phyloP scores from a whole-genome alignment of 768 basidiomycete genomes.

The Mycena albidolilacea region DNA sequence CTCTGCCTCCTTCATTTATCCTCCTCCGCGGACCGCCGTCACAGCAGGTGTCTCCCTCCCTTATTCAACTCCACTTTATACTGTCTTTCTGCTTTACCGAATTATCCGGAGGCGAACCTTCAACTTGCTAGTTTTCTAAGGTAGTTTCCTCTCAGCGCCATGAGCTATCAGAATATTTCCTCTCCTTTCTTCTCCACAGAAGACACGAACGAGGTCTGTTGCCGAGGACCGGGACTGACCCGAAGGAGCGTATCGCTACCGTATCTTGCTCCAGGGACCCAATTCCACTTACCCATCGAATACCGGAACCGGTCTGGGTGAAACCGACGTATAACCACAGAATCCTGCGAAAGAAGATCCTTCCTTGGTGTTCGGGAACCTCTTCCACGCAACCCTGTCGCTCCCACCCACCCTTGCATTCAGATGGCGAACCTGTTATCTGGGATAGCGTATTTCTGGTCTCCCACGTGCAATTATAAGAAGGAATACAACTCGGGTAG shows the following conservation, averaged over 20 bases:
- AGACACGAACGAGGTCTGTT: conserved; percentile 22
- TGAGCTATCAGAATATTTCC: background rate
- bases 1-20: background rate
- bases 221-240: conserved; percentile 33
- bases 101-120: conserved; percentile 16
- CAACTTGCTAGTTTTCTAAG: background rate
- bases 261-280: conserved; percentile 22
- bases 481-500: conserved; percentile 30
- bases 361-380: conserved; percentile 32
- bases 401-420: conserved; percentile 18
- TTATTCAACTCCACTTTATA: background rate
- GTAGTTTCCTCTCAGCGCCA: conserved; percentile 18
- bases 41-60: background rate
- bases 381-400: conserved; percentile 21
- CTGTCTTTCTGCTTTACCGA: background rate
- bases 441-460: conserved; percentile 16
- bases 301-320: conserved; percentile 37
- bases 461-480: conserved; percentile 49
- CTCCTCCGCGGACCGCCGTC: conserved; percentile 6
- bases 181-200: conserved; percentile 16
- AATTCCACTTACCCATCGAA: conserved; percentile 6
- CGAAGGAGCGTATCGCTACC: conserved; percentile 26
- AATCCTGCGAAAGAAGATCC: conserved; percentile 27
- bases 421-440: conserved; percentile 35
- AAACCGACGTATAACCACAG: conserved; percentile 33